Evolutionary conservation across 257 asterid species (phyloP).

Genomic region (Fraxinus pennsylvanica): DNA sequence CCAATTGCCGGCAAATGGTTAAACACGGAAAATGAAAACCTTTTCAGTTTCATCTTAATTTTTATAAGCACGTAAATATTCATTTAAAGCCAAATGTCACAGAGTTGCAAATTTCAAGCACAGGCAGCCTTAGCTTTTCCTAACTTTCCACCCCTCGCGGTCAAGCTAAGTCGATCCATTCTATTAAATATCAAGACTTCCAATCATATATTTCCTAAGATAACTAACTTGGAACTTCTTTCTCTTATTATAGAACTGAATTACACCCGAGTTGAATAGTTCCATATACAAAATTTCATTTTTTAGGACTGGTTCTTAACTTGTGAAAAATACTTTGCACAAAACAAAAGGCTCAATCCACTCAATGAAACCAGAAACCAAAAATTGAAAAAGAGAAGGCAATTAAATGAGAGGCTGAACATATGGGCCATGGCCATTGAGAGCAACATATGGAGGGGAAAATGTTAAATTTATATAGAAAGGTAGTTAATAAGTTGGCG

Average conservation of each 20-base stretch:
- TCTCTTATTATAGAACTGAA: too few species aligned
- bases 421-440: not conserved
- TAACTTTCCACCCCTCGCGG: too few species aligned
- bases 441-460: not conserved
- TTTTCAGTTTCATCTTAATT: not conserved
- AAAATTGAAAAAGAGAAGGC: conserved; percentile 10
- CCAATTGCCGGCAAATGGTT: not conserved
- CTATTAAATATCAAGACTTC: too few species aligned
- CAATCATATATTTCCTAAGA: too few species aligned
- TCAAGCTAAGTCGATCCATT: too few species aligned
- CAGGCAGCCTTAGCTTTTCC: too few species aligned
- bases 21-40: conserved; percentile 12
- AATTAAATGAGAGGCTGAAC: conserved; percentile 12
- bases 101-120: too few species aligned
- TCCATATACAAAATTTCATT: too few species aligned
- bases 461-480: not conserved
- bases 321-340: too few species aligned
- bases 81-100: not conserved
- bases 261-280: too few species aligned
- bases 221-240: too few species aligned
- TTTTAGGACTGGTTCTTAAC: too few species aligned
- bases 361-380: conserved; percentile 15
- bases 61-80: not conserved
- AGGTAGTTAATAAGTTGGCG: conserved; percentile 21
- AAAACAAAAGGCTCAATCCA: conserved; percentile 27